Evolutionary conservation across 106 monocot genomes (phyloP).

Genomic region (Phalaenopsis aphrodite): DNA sequence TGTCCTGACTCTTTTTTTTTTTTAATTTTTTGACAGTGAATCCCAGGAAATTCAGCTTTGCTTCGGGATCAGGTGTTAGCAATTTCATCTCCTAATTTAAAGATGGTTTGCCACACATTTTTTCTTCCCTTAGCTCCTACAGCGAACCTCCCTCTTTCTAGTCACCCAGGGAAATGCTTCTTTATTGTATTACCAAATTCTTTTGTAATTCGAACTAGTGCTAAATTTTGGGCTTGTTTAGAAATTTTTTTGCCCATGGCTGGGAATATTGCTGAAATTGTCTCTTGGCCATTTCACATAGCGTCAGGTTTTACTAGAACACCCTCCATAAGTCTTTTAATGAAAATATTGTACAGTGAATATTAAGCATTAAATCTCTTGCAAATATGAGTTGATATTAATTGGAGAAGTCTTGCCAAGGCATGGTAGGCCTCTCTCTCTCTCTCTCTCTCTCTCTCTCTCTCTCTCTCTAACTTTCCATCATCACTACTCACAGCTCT

Average conservation of each 20-base stretch:
- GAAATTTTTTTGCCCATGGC: conserved; percentile 4
- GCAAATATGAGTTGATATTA: background rate
- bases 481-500: background rate
- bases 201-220: conserved; percentile 8
- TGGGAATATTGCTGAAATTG: conserved; percentile 1
- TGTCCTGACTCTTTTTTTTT: background rate
- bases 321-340: background rate
- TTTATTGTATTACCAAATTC: conserved; percentile 4
- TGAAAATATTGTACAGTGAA: conserved; percentile 6
- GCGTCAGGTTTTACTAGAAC: background rate
- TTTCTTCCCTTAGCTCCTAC: conserved; percentile 2
- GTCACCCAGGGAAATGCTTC: background rate
- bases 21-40: background rate
- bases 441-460: conserved; percentile 1
- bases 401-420: background rate
- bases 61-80: conserved; percentile 2
- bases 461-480: background rate
- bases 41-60: background rate
- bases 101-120: conserved; percentile 5
- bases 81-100: conserved; percentile 6
- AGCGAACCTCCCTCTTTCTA: background rate
- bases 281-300: background rate
- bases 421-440: conserved; percentile 1
- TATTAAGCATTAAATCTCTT: background rate
- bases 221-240: conserved; percentile 6